Evolutionary conservation across 805 yeast species (phyloP).

Genomic region (Metschnikowia dekortorum): DNA sequence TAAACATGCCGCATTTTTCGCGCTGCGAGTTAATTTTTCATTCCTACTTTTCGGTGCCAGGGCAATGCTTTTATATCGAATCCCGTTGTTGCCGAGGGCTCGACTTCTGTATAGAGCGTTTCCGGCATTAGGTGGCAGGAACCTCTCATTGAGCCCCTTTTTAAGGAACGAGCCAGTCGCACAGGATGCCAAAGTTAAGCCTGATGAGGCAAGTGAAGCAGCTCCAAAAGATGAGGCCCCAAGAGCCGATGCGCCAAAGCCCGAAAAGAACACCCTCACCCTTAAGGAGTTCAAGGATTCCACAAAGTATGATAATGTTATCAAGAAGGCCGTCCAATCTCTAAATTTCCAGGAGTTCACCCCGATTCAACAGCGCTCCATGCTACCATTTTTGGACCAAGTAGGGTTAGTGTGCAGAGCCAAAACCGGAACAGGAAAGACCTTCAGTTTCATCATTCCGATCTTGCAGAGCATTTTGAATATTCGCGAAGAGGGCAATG

Average conservation of each 20-base stretch:
- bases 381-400: conserved; percentile 50
- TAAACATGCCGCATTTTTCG: neutral
- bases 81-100: neutral
- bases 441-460: conserved; percentile 85
- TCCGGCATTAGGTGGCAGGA: neutral
- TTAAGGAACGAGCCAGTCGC: neutral
- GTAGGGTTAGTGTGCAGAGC: conserved; percentile 84
- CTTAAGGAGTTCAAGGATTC: conserved; percentile 12
- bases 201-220: neutral
- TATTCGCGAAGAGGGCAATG: conserved; percentile 14
- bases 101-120: neutral
- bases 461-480: conserved; percentile 53
- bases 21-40: neutral
- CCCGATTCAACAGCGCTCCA: conserved; percentile 62
- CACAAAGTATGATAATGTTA: conserved; percentile 7
- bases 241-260: neutral
- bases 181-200: neutral
- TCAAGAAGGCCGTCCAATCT: conserved; percentile 12
- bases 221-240: neutral
- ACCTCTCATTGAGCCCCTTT: neutral
- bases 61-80: neutral
- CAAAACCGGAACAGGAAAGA: conserved; percentile 94
- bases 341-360: conserved; percentile 52
- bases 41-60: too few species aligned
- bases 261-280: conserved; percentile 9